Evolutionary conservation across 1,284 basidiomycete species (phyloP), one percentile per base, ranked within the genome.

Genomic region (Fomitopsis betulina): DNA sequence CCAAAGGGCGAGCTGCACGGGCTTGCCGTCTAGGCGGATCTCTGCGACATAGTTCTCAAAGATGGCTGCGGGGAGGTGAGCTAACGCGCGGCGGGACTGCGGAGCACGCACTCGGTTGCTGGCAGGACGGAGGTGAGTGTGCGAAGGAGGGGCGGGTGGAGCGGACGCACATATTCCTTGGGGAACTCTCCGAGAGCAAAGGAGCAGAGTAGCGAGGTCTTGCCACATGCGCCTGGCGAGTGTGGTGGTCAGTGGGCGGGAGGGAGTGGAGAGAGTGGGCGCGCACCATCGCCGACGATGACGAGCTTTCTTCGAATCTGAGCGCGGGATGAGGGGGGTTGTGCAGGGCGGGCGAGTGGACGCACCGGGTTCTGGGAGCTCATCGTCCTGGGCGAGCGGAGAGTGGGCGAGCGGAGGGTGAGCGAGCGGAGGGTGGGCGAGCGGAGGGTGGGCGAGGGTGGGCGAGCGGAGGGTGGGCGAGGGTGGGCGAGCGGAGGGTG

Each of bases 1-100:
- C 96, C 96, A 98, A 38, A 98, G 76, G 42, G 96, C 95, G 57
- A 98, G 77, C 73, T 98, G 95, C 23, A 98, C 92, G 43, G 95
- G 93, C 75, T 98, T 98, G 64, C 95, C 95, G 74, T 99, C 96
- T 57, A 98, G 80, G 67, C 94, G 83, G 69, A 99, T 97, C 78
- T 98, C 96, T 50, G 96, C 96, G 60, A 98, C 96, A 74, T 98
- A 99, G 73, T 98, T 99, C 77, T 97, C 95, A 69, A 97, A 97
- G 57, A 97, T 94, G 57, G 94, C 93, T 88, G 76, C 73, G 62
- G 55, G 58, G 54, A 45, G 19, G 23, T 30, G 35, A 15, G 45
- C 23, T 50, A 61, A 47, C 12, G 49, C 19, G n/a, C 5, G 43
- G 19, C 38, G 15, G 30, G 32, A n/a, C 43, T 42, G 32, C 23